A percentile compares a stretch with the other conserved stretches of the same genome.
Evolutionary conservation across 108 stramenopile genomes (phyloP).

Genomic region (Tribonema minus): DNA sequence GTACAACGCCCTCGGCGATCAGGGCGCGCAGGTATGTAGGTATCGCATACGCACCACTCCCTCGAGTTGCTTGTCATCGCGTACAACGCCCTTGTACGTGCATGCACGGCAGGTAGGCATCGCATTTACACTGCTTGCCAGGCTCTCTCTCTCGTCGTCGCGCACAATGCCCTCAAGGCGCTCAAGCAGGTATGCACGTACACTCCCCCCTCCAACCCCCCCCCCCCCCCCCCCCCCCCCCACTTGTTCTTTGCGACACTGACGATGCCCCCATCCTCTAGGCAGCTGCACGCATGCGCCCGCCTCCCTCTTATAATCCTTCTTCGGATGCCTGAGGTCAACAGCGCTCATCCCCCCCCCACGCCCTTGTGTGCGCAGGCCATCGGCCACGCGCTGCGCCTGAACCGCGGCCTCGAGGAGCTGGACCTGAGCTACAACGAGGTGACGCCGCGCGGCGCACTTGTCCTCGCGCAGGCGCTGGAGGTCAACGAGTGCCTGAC

Average conservation of each 20-base stretch:
- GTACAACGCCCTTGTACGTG: slow-evolving; percentile 24
- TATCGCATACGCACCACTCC: slow-evolving; percentile 23
- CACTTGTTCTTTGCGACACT: no score
- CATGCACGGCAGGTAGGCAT: slow-evolving; percentile 7
- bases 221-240: no score
- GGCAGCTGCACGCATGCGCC: no score
- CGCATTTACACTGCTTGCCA: slow-evolving; percentile 10
- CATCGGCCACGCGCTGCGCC: not conserved
- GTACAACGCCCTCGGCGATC: slow-evolving; percentile 30
- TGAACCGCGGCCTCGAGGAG: slow-evolving; percentile 9
- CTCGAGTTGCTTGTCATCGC: slow-evolving; percentile 28
- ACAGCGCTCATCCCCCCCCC: no score
- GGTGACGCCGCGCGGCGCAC: slow-evolving; percentile 14
- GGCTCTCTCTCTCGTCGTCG: no score
- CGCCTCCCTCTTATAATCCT: no score
- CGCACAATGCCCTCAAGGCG: no score
- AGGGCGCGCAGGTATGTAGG: slow-evolving; percentile 29
- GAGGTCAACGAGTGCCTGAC: slow-evolving; percentile 29
- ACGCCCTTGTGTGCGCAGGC: no score
- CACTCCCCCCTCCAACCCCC: no score
- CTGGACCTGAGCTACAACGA: slow-evolving; percentile 42
- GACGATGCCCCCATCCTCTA: no score
- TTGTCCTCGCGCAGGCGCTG: slow-evolving; percentile 34
- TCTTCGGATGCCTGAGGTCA: no score
- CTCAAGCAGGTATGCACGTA: no score